Evolutionary conservation across 495 filamentous ascomycete species (phyloP).

Genomic region (Niebla homalea): DNA sequence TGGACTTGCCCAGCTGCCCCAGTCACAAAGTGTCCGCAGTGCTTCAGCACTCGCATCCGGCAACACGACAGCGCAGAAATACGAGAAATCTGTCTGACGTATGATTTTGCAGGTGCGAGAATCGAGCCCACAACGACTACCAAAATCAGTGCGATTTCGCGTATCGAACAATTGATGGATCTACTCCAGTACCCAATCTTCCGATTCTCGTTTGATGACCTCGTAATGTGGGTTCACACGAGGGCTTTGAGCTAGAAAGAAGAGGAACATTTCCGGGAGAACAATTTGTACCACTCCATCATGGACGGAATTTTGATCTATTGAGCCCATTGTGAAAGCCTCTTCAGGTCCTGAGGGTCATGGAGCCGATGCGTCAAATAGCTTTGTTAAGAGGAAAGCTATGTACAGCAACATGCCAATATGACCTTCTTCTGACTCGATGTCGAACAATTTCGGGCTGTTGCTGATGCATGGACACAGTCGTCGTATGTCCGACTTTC

Average conservation of each 20-base stretch:
- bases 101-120: constrained; percentile 1
- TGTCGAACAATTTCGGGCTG: no score
- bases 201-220: constrained; percentile 16
- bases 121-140: background rate
- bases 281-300: background rate
- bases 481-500: no score
- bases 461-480: no score
- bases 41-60: constrained; percentile 15
- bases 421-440: no score
- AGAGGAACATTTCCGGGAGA: constrained; percentile 25
- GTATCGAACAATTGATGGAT: constrained; percentile 8
- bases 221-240: constrained; percentile 19
- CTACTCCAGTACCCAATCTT: constrained; percentile 6
- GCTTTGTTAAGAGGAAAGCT: no score
- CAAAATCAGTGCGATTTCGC: background rate
- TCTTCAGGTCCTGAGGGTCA: no score
- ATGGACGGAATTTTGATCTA: no score
- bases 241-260: constrained; percentile 20
- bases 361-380: no score
- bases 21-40: constrained; percentile 21
- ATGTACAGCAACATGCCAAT: no score
- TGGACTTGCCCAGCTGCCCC: constrained; percentile 23
- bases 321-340: no score
- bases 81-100: constrained; percentile 11
- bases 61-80: constrained; percentile 15